These are phyloP conservation scores for Suhomyces panamericanus DNA, from an alignment of 1,139 yeast genomes.

Conservation along the genomic window DNA sequence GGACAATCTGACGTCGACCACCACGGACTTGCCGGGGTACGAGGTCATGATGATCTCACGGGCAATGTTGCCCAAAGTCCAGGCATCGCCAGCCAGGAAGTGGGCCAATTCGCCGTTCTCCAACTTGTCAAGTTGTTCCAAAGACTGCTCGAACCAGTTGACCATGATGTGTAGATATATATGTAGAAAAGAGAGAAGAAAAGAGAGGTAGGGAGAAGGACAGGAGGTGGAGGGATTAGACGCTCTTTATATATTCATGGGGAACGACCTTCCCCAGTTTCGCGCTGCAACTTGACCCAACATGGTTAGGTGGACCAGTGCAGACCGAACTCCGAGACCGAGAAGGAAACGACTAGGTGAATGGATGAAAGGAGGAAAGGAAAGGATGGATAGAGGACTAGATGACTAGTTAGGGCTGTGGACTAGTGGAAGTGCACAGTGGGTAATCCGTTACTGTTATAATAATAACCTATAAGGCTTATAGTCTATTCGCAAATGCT, in stretches of 20 bases:
- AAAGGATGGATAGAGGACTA: too few species aligned
- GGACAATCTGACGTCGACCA: conserved; percentile 51
- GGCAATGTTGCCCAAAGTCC: conserved; percentile 39
- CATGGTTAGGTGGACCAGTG: too few species aligned
- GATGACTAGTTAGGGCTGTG: too few species aligned
- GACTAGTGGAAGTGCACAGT: too few species aligned
- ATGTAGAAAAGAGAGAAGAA: neutral
- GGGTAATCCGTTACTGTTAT: too few species aligned
- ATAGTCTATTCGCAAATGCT: too few species aligned
- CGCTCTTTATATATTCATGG: neutral
- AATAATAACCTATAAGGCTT: too few species aligned
- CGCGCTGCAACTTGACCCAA: neutral
- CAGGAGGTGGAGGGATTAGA: too few species aligned
- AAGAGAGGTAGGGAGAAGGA: neutral
- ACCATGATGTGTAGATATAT: neutral
- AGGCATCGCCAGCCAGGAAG: conserved; percentile 35
- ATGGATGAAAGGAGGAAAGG: too few species aligned
- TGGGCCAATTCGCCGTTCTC: conserved; percentile 20
- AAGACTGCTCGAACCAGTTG: conserved; percentile 1
- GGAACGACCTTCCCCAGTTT: conserved; percentile 5
- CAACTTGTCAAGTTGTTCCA: conserved; percentile 4
- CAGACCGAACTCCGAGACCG: too few species aligned
- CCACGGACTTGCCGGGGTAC: conserved; percentile 35
- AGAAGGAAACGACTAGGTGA: too few species aligned
- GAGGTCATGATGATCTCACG: conserved; percentile 26